phyloP scores from a whole-genome alignment of 73 alveolate genomes.

The Breviolum minutum region DNA sequence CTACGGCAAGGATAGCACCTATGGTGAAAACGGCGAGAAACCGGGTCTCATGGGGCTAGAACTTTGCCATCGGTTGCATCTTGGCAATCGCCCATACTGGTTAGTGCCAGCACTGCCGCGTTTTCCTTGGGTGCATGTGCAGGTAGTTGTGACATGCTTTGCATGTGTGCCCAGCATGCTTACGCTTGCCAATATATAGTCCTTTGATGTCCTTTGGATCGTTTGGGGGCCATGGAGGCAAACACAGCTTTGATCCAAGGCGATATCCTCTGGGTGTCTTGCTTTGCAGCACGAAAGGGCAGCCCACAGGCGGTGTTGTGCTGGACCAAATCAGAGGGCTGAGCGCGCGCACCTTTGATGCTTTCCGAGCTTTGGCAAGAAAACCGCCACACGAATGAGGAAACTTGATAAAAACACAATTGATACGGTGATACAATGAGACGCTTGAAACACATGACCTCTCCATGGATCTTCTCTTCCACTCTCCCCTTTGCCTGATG shows the following conservation, averaged over 20 bases:
- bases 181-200: not conserved
- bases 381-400: too few relatives aligned
- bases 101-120: not conserved
- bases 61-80: conserved; percentile 26
- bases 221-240: not conserved
- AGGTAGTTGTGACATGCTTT: too few relatives aligned
- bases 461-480: too few relatives aligned
- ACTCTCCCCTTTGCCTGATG: too few relatives aligned
- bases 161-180: not conserved
- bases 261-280: conserved; percentile 64
- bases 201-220: not conserved
- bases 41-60: not conserved
- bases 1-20: not conserved
- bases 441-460: too few relatives aligned
- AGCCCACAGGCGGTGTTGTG: not conserved
- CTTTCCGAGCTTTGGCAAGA: not conserved
- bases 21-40: not conserved
- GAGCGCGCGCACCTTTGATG: not conserved
- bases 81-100: not conserved
- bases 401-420: too few relatives aligned
- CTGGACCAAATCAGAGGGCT: conserved; percentile 21
- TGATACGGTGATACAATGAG: too few relatives aligned
- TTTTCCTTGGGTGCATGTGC: too few relatives aligned
- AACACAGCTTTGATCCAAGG: conserved; percentile 1
- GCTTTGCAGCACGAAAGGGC: not conserved